Conservation (phyloP, 23 red algal genomes). For the Gracilaria domingensis region DNA sequence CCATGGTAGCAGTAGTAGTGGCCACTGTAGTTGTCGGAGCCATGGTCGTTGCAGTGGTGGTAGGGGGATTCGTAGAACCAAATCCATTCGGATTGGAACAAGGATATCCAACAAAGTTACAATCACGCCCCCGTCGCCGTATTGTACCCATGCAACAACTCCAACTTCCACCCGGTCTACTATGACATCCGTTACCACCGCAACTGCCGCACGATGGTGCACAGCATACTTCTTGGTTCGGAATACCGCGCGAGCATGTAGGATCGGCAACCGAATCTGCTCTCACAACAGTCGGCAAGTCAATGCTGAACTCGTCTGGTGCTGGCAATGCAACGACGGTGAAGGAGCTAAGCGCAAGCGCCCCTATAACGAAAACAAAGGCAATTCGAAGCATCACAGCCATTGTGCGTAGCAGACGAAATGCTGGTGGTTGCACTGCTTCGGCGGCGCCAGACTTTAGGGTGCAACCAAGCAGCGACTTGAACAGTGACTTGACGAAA, state of each 20-base stretch:
- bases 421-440: neutral
- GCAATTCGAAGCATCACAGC: neutral
- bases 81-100: neutral
- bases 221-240: slow-evolving; percentile 31
- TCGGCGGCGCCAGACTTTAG: neutral
- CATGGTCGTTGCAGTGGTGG: neutral
- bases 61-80: neutral
- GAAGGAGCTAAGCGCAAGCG: neutral
- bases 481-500: too few relatives aligned
- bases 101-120: slow-evolving; percentile 21
- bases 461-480: too few relatives aligned
- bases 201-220: slow-evolving; percentile 37
- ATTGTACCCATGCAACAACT: slow-evolving; percentile 23
- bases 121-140: neutral
- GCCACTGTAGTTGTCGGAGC: neutral
- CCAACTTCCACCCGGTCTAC: slow-evolving; percentile 18
- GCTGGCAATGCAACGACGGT: neutral
- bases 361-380: neutral
- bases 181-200: slow-evolving; percentile 35
- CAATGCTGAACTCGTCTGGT: neutral
- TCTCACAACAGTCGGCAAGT: neutral
- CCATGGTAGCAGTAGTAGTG: neutral
- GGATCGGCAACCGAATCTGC: slow-evolving; percentile 38
- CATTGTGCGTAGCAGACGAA: neutral
- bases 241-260: slow-evolving; percentile 43